Conservation (phyloP, 805 yeast genomes). For the Suhomyces xylopsoci region DNA sequence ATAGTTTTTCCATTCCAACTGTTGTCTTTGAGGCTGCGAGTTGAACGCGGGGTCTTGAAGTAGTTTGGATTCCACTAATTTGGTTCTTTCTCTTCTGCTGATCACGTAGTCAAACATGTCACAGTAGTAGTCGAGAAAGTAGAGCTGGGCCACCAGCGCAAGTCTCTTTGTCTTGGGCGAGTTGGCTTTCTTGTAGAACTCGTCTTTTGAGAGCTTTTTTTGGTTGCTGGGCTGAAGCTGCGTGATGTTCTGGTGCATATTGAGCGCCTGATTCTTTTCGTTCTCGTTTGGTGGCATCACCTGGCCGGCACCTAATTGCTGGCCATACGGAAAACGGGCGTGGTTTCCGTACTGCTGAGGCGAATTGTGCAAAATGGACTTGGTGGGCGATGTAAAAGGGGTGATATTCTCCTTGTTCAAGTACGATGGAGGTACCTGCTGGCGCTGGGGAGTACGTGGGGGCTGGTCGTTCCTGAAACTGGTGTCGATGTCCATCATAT, state of each 20-base stretch:
- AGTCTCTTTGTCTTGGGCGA: constrained; percentile 77
- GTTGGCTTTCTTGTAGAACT: constrained; percentile 57
- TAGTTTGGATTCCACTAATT: constrained; percentile 61
- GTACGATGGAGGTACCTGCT: neutral
- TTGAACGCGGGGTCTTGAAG: constrained; percentile 47
- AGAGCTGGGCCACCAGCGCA: constrained; percentile 90
- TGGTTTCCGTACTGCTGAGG: constrained; percentile 15
- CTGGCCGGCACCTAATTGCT: constrained; percentile 9
- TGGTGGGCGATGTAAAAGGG: constrained; percentile 33
- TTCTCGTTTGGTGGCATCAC: neutral
- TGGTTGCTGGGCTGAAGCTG: constrained; percentile 27
- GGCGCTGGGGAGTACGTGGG: constrained; percentile 13
- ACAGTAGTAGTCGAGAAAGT: constrained; percentile 91
- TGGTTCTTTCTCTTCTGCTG: constrained; percentile 77
- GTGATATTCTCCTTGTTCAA: constrained; percentile 38
- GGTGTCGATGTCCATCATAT: constrained; percentile 41
- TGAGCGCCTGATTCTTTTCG: constrained; percentile 8
- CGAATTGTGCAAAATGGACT: constrained; percentile 33
- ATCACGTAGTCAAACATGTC: constrained; percentile 93
- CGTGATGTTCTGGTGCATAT: constrained; percentile 27
- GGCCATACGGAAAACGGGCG: constrained; percentile 6
- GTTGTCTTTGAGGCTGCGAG: constrained; percentile 31
- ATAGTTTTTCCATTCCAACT: constrained; percentile 68
- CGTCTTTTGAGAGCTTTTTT: constrained; percentile 29
- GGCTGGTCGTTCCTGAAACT: constrained; percentile 16